Evolutionary conservation across 1,284 basidiomycete genomes (phyloP), one percentile per base, ranked within the genome.

Genomic region (Leccinum angustisporum): DNA sequence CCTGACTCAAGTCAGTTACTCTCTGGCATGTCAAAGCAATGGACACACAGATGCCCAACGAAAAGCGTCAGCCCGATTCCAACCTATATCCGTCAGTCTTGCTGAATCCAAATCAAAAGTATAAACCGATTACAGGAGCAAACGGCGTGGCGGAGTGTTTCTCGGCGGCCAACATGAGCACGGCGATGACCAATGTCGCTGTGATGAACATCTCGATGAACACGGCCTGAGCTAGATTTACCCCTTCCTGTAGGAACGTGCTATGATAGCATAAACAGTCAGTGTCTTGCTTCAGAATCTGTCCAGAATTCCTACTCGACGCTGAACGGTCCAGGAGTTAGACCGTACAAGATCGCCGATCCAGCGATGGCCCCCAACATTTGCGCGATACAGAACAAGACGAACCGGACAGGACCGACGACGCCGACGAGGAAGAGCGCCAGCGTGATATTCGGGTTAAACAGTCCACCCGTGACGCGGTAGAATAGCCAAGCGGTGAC

Each of bases 151-250:
- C 79, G 27, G 79, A 77, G 69, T 89, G 87, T 76, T 91, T 86
- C 72, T 86, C 87, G 30, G 84, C 85, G 16, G 87, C 86, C 25
- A 90, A 73, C 87, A 87, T 87, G 64, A 88, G 80, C 16, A 87
- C 83, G 7, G 86, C 76, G n/a, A 86, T 71, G 31, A 84, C 81
- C 40, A 89, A 78, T n/a, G 79, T 57, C 30, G 68, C 62, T 75
- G 87, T 90, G 63, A 85, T 82, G 74, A 91, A 89, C 83, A 88
- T 86, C 72, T 90, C 87, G 67, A 90, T 88, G 75, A 90, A 90
- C 5, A 90, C 79, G 6, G 81, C 87, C 72, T 87, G 84, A 3
- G 82, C 79, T 2, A 72, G 63, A 70, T 80, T 86, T 54, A 82
- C 75, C 1, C 79, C 80, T 18, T 71, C 65, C 3, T 74, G 74